Conservation (phyloP, 257 asterid species). For the Linderniella brevidens region DNA sequence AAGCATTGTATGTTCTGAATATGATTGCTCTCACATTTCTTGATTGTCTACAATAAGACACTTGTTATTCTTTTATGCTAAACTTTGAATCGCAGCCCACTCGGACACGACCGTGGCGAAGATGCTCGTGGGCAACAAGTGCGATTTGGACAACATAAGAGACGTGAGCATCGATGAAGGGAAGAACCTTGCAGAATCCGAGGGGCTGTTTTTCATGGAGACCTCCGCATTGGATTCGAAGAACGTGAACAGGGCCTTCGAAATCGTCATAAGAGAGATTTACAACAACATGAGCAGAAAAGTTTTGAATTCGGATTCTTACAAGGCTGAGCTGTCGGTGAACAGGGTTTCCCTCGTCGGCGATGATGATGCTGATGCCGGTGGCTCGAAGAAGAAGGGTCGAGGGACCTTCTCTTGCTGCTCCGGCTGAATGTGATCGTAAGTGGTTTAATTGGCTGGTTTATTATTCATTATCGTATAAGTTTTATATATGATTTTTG, state of each 20-base stretch:
- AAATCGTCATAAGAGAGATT: slow-evolving; percentile 16
- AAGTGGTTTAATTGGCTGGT: too few species aligned
- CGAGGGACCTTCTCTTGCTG: background rate
- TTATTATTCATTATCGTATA: background rate
- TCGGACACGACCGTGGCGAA: slow-evolving; percentile 30
- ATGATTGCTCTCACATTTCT: too few species aligned
- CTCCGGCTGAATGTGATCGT: background rate
- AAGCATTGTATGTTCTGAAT: too few species aligned
- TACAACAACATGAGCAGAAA: slow-evolving; percentile 2
- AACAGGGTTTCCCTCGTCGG: slow-evolving; percentile 4
- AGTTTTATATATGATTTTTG: background rate
- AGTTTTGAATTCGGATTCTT: slow-evolving; percentile 1
- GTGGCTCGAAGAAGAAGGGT: background rate
- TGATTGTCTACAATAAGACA: background rate
- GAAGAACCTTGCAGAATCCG: slow-evolving; percentile 28
- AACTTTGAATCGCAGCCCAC: slow-evolving; percentile 22
- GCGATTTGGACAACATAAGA: slow-evolving; percentile 26
- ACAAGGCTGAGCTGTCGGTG: slow-evolving; percentile 4
- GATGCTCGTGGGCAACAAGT: slow-evolving; percentile 34
- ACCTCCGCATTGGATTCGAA: slow-evolving; percentile 34
- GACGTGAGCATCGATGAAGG: slow-evolving; percentile 30
- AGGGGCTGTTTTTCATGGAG: slow-evolving; percentile 35
- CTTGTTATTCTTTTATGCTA: background rate
- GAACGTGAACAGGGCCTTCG: slow-evolving; percentile 25
- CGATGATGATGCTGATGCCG: background rate